Evolutionary conservation across 371 early-diverging fungal genomes (phyloP).

Genomic region (Syncephalis fuscata): DNA sequence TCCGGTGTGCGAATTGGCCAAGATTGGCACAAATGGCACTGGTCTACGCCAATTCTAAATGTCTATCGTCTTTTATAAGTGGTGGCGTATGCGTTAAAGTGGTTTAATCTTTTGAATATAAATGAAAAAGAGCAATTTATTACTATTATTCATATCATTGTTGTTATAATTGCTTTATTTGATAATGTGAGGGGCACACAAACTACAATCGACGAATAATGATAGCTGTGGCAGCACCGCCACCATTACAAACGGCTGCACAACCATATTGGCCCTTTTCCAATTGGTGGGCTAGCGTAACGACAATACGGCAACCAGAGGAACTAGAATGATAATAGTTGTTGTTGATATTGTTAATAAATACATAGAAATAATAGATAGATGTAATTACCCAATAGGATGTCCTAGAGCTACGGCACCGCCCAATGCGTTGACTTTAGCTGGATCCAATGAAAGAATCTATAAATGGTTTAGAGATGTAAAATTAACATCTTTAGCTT

Average conservation of each 20-base stretch:
- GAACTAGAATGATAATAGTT: constrained; percentile 22
- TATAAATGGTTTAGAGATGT: constrained; percentile 9
- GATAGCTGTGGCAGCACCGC: constrained; percentile 78
- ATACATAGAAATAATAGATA: not conserved
- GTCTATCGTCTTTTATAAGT: no score
- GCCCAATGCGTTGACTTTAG: constrained; percentile 70
- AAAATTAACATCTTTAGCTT: no score
- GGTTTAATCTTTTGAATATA: no score
- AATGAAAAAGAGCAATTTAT: no score
- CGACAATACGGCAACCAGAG: constrained; percentile 78
- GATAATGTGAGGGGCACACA: no score
- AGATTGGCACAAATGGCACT: constrained; percentile 31
- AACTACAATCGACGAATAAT: constrained; percentile 56
- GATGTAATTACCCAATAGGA: constrained; percentile 54
- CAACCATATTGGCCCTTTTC: constrained; percentile 64
- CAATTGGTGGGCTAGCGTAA: constrained; percentile 67
- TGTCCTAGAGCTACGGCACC: constrained; percentile 91
- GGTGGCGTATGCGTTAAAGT: no score
- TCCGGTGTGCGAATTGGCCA: constrained; percentile 65
- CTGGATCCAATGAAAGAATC: constrained; percentile 51
- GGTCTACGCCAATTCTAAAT: constrained; percentile 13
- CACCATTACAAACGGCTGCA: constrained; percentile 86
- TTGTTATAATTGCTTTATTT: no score
- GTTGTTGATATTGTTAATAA: not conserved
- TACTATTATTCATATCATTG: no score